phyloP scores from a whole-genome alignment of 202 grass and related monocot genomes.

The Saccharum hybrid region DNA sequence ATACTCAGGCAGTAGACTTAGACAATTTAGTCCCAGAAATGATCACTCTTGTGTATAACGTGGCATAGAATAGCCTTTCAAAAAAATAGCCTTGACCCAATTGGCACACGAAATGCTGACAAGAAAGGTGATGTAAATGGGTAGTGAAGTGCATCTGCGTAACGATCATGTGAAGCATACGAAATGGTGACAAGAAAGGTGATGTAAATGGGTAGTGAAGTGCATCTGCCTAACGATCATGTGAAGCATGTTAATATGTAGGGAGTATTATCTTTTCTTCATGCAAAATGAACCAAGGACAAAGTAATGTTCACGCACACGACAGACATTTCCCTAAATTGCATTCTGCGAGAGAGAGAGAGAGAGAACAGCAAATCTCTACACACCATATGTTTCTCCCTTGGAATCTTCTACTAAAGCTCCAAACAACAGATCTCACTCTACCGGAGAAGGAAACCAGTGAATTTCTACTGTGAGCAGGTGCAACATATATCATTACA shows the following conservation, averaged over 20 bases:
- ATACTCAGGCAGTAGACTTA: neutral
- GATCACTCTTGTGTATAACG: neutral
- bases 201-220: neutral
- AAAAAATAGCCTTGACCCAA: too few relatives aligned
- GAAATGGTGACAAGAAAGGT: neutral
- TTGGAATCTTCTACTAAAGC: conserved; percentile 15
- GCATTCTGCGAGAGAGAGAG: neutral
- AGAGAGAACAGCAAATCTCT: neutral
- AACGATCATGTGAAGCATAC: neutral
- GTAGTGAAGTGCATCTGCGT: neutral
- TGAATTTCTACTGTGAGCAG: neutral
- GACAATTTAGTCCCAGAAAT: too few relatives aligned
- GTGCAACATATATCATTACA: conserved; percentile 20
- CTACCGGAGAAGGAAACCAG: neutral
- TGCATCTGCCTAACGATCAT: neutral
- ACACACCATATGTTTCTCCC: conserved; percentile 3
- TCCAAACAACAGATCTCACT: neutral
- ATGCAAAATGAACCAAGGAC: neutral
- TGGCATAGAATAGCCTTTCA: neutral
- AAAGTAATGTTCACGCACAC: neutral
- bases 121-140: neutral
- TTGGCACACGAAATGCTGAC: neutral
- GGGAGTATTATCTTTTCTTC: neutral
- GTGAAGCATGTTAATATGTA: neutral
- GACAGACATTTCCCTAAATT: conserved; percentile 10